These are phyloP conservation scores for Hortiboletus flavorubellus DNA, from an alignment of 768 basidiomycete genomes.

Conservation along the genomic window DNA sequence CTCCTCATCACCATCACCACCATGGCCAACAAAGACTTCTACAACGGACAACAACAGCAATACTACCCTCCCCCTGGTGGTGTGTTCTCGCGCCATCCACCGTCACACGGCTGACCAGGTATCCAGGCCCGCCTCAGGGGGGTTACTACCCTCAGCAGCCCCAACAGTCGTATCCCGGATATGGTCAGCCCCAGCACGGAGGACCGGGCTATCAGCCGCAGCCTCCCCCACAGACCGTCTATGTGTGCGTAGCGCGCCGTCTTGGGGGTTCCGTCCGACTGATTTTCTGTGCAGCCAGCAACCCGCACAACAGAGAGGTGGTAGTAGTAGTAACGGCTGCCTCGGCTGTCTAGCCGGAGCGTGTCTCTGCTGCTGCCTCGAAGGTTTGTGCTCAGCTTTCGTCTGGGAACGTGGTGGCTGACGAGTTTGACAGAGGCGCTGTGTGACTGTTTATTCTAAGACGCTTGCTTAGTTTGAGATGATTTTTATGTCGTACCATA, in stretches of 20 bases:
- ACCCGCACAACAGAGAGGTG: slow-evolving; percentile 34
- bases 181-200: slow-evolving; percentile 28
- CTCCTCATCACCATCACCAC: slow-evolving; percentile 16
- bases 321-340: slow-evolving; percentile 34
- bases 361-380: slow-evolving; percentile 49
- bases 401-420: slow-evolving; percentile 29
- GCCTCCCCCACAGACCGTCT: slow-evolving; percentile 77
- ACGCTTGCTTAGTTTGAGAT: slow-evolving; percentile 1
- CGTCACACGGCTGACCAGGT: slow-evolving; percentile 31
- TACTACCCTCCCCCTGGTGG: slow-evolving; percentile 59
- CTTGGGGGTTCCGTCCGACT: background rate
- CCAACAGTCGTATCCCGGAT: slow-evolving; percentile 60
- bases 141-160: slow-evolving; percentile 77
- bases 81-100: slow-evolving; percentile 19
- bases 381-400: slow-evolving; percentile 35
- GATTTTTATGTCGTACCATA: slow-evolving; percentile 10
- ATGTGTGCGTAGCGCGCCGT: slow-evolving; percentile 53
- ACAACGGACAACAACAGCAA: slow-evolving; percentile 45
- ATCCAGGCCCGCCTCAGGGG: slow-evolving; percentile 53
- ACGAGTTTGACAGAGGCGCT: slow-evolving; percentile 47
- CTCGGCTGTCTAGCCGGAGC: slow-evolving; percentile 48
- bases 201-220: slow-evolving; percentile 48
- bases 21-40: slow-evolving; percentile 80
- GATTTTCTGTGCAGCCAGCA: slow-evolving; percentile 37
- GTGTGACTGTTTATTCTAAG: slow-evolving; percentile 66